Evolutionary conservation across 805 yeast genomes (phyloP).

Genomic region (Metschnikowia borealis): DNA sequence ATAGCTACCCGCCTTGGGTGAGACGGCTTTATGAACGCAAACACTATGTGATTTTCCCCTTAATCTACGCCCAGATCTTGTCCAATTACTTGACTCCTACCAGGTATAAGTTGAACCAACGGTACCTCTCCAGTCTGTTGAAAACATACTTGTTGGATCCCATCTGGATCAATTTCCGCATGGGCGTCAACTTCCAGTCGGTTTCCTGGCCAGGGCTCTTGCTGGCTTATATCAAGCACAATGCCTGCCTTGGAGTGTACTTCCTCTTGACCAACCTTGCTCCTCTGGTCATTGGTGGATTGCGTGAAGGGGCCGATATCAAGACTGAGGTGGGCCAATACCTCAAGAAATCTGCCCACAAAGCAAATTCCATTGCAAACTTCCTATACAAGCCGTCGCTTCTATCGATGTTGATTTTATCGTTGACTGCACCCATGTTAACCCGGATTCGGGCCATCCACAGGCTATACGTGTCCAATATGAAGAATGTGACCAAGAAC

Average conservation of each 20-base stretch:
- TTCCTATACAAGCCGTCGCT: slow-evolving; percentile 36
- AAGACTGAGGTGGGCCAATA: slow-evolving; percentile 1
- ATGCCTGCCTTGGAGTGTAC: slow-evolving; percentile 18
- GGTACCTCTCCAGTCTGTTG: slow-evolving; percentile 31
- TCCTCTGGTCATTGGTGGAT: slow-evolving; percentile 17
- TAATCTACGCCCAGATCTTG: slow-evolving; percentile 36
- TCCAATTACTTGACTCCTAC: slow-evolving; percentile 42
- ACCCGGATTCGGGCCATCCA: slow-evolving; percentile 11
- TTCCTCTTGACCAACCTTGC: slow-evolving; percentile 21
- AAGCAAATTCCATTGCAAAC: slow-evolving; percentile 30
- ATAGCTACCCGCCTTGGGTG: slow-evolving; percentile 20
- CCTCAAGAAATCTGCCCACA: slow-evolving; percentile 8
- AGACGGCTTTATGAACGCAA: slow-evolving; percentile 25
- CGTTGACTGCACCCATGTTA: slow-evolving; percentile 32
- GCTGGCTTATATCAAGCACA: slow-evolving; percentile 25
- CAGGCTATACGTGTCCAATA: slow-evolving; percentile 14
- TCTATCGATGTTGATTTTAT: slow-evolving; percentile 30
- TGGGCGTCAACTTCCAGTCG: slow-evolving; percentile 23
- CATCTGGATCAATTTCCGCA: slow-evolving; percentile 37
- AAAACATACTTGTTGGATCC: slow-evolving; percentile 34
- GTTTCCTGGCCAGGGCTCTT: slow-evolving; percentile 30
- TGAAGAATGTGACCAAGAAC: slow-evolving; percentile 28
- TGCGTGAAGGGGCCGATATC: slow-evolving; percentile 7
- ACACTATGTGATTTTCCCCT: slow-evolving; percentile 32
- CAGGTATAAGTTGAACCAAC: slow-evolving; percentile 30